These are phyloP conservation scores for Leccinum arenicola DNA, from an alignment of 768 basidiomycete genomes.

Conservation along the genomic window DNA sequence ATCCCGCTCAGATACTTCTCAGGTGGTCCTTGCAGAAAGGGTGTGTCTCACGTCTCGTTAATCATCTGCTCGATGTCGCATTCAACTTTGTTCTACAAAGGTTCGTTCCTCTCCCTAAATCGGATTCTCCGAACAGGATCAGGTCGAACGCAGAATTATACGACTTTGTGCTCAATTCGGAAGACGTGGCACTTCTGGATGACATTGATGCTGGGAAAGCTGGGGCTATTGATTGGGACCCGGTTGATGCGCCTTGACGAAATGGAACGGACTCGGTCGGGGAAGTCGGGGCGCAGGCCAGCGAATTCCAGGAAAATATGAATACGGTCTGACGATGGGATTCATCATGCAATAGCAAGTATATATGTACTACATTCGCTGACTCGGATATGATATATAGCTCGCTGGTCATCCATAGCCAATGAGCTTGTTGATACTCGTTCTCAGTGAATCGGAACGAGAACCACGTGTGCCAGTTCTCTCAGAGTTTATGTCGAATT, in stretches of 20 bases:
- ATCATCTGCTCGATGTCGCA: background rate
- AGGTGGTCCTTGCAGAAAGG: constrained; percentile 89
- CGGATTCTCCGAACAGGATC: constrained; percentile 67
- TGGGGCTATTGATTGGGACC: constrained; percentile 84
- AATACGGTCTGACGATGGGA: background rate
- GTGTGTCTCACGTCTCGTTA: constrained; percentile 37
- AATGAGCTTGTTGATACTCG: background rate
- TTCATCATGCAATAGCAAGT: background rate
- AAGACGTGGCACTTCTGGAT: constrained; percentile 68
- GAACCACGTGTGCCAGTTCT: too few relatives aligned
- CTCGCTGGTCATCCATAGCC: background rate
- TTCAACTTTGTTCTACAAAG: constrained; percentile 34
- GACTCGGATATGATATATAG: background rate
- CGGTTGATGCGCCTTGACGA: constrained; percentile 48
- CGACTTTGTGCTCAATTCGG: constrained; percentile 64
- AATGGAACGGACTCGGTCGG: constrained; percentile 7
- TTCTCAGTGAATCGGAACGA: too few relatives aligned
- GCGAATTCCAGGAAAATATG: background rate
- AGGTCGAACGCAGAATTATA: constrained; percentile 70
- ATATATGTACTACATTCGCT: background rate
- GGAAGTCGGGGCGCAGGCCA: background rate
- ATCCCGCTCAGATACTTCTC: constrained; percentile 77
- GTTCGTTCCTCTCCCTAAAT: constrained; percentile 84
- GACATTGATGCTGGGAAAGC: constrained; percentile 67
- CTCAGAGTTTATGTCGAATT: background rate